A percentile compares a stretch with the other conserved stretches of the same genome.
Conservation (phyloP, 1,284 basidiomycete species). For the Marasmius oreades region DNA sequence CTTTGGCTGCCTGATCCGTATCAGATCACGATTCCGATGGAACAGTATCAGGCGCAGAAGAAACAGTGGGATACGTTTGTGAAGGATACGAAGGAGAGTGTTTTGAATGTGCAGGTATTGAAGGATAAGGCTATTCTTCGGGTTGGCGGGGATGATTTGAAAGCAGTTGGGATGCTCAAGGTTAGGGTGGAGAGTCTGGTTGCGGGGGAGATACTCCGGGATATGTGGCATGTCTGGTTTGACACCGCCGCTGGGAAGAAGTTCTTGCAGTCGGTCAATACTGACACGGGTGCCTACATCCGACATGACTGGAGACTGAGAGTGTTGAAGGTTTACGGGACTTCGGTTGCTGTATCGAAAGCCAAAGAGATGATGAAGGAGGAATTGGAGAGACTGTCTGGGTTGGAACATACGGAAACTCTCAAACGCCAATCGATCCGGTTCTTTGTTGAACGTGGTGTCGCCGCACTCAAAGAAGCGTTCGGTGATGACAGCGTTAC, state of each 20-base stretch:
- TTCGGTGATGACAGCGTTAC: slow-evolving; percentile 47
- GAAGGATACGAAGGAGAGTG: slow-evolving; percentile 10
- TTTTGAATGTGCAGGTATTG: slow-evolving; percentile 5
- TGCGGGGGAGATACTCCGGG: slow-evolving; percentile 43
- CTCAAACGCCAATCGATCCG: slow-evolving; percentile 35
- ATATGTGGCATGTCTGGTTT: slow-evolving; percentile 45
- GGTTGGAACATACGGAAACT: slow-evolving; percentile 34
- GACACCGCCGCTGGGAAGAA: slow-evolving; percentile 21
- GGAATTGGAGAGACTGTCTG: slow-evolving; percentile 40
- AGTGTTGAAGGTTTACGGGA: slow-evolving; percentile 40
- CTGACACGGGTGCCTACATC: slow-evolving; percentile 38
- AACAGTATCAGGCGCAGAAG: slow-evolving; percentile 49
- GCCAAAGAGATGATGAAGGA: slow-evolving; percentile 38
- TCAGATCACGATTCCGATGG: slow-evolving; percentile 38
- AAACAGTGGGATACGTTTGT: slow-evolving; percentile 41
- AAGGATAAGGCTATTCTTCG: slow-evolving; percentile 26
- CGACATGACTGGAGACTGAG: slow-evolving; percentile 38
- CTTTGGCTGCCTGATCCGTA: slow-evolving; percentile 43
- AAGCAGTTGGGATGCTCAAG: slow-evolving; percentile 50
- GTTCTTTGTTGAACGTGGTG: slow-evolving; percentile 45
- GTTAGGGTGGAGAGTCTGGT: slow-evolving; percentile 52
- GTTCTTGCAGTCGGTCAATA: slow-evolving; percentile 33
- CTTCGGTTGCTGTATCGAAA: slow-evolving; percentile 27
- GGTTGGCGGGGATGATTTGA: slow-evolving; percentile 39
- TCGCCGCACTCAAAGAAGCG: slow-evolving; percentile 42